Conservation (phyloP, 305 asterid genomes). For the Solanum aculeatissimum region DNA sequence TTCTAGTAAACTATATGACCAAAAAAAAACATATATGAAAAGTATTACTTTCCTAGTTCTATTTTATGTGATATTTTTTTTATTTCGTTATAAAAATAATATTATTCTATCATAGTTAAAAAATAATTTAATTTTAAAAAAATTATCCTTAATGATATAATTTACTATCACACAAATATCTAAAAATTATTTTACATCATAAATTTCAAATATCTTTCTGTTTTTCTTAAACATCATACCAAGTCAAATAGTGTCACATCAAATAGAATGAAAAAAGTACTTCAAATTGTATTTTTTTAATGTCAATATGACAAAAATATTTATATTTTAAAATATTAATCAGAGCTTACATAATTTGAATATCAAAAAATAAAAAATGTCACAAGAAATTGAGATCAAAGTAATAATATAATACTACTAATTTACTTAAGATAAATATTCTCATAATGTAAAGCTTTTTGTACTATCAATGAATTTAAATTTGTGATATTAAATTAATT, state of each 20-base stretch:
- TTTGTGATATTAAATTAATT: not conserved
- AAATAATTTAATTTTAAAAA: too few species aligned
- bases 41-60: not conserved
- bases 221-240: too few species aligned
- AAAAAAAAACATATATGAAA: too few species aligned
- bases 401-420: not conserved
- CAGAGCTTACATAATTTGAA: not conserved
- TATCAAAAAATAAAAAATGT: not conserved
- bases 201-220: too few species aligned
- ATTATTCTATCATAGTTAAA: too few species aligned
- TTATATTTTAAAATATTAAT: not conserved
- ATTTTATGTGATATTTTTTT: not conserved
- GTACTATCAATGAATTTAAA: not conserved
- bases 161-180: too few species aligned
- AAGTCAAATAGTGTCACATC: too few species aligned
- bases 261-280: not conserved
- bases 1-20: not conserved
- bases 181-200: too few species aligned
- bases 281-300: not conserved
- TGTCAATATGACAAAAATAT: not conserved
- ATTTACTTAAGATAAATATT: not conserved
- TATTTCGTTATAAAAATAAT: too few species aligned
- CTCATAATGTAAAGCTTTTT: not conserved
- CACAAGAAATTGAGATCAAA: not conserved
- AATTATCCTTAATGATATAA: too few species aligned